phyloP scores from a whole-genome alignment of 164 flowering plant genomes.

The Chloranthus sessilifolius region DNA sequence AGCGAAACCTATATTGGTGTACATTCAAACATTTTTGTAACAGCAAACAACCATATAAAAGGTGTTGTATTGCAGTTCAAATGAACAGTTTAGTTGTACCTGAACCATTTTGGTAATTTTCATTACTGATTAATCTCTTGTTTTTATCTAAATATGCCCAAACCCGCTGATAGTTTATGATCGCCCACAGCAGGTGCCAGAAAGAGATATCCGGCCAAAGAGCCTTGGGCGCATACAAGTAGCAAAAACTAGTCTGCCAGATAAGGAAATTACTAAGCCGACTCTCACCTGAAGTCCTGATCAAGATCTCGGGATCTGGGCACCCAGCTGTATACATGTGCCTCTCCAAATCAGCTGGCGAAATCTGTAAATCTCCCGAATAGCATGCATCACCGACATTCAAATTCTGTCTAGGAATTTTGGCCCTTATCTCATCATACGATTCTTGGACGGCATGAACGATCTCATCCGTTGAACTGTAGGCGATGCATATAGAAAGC shows the following conservation, averaged over 20 bases:
- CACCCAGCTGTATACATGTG: constrained; percentile 53
- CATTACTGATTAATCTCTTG: too few relatives aligned
- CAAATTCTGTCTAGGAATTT: constrained; percentile 1
- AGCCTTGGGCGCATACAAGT: constrained; percentile 47
- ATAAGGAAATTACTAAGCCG: constrained; percentile 86
- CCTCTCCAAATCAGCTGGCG: constrained; percentile 51
- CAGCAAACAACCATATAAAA: too few relatives aligned
- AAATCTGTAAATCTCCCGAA: constrained; percentile 9
- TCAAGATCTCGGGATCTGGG: constrained; percentile 69
- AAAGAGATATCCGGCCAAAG: constrained; percentile 83
- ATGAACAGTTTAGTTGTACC: too few relatives aligned
- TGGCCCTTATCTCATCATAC: constrained; percentile 27
- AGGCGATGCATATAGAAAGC: constrained; percentile 57
- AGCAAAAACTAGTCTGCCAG: constrained; percentile 56
- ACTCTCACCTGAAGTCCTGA: constrained; percentile 70
- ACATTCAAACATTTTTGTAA: too few relatives aligned
- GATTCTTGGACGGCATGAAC: constrained; percentile 45
- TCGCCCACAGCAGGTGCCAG: constrained; percentile 56
- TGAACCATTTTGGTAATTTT: too few relatives aligned
- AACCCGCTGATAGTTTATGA: constrained; percentile 51
- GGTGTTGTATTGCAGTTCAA: too few relatives aligned
- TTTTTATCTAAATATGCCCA: constrained; percentile 42
- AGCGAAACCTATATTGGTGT: too few relatives aligned
- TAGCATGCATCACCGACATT: background rate
- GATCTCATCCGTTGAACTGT: constrained; percentile 71